Evolutionary conservation across 2,329 filamentous ascomycete species (phyloP).

Genomic region (Xylariaceae sp.): DNA sequence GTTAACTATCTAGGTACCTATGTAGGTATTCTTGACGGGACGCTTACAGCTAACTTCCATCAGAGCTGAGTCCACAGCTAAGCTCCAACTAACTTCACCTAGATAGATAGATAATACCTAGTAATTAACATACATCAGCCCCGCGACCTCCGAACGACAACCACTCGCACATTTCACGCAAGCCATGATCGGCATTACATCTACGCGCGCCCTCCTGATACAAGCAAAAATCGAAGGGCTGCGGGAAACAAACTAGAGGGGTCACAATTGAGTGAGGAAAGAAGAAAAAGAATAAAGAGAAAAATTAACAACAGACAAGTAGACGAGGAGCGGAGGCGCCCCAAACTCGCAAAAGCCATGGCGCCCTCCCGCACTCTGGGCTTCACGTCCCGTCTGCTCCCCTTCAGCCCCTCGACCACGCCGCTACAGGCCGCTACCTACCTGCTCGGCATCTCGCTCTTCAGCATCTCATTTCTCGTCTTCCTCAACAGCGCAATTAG

Average conservation of each 20-base stretch:
- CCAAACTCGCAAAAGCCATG: constrained; percentile 1
- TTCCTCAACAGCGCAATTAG: constrained; percentile 81
- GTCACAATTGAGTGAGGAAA: neutral
- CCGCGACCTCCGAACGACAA: too few relatives aligned
- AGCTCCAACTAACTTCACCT: too few relatives aligned
- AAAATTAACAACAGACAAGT: neutral
- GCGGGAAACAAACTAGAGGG: neutral
- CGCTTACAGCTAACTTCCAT: too few relatives aligned
- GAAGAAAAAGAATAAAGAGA: neutral
- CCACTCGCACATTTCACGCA: too few relatives aligned
- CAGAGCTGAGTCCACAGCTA: too few relatives aligned
- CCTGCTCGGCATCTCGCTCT: constrained; percentile 74
- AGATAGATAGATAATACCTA: too few relatives aligned
- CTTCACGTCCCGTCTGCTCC: constrained; percentile 38
- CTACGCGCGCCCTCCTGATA: too few relatives aligned
- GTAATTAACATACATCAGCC: too few relatives aligned
- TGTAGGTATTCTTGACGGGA: too few relatives aligned
- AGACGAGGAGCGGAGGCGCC: neutral
- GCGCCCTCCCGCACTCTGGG: constrained; percentile 7
- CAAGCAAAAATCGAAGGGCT: too few relatives aligned
- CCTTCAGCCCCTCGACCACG: constrained; percentile 56
- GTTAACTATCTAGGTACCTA: too few relatives aligned
- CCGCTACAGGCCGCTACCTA: constrained; percentile 64
- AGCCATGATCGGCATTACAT: too few relatives aligned
- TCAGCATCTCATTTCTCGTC: constrained; percentile 84